A percentile compares a stretch with the other conserved stretches of the same genome.
Conservation (phyloP, 768 basidiomycete genomes). For the Cystofilobasidium bisporidii region DNA sequence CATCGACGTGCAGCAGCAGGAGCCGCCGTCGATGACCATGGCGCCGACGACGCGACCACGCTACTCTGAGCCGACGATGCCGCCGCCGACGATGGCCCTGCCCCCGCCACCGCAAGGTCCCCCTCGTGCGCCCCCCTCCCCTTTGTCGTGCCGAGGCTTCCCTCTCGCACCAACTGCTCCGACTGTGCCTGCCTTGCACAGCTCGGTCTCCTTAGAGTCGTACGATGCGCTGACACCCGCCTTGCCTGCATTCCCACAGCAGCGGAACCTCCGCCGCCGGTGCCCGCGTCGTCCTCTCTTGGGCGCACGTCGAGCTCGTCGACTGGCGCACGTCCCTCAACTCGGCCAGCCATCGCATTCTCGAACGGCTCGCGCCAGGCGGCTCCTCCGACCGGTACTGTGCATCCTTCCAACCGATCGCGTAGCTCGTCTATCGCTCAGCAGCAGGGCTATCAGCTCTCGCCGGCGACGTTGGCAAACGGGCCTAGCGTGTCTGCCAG, state of each 20-base stretch:
- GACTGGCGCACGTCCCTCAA: background rate
- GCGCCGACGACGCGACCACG: background rate
- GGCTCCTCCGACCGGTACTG: background rate
- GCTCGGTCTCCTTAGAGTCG: too few species aligned
- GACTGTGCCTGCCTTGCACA: too few species aligned
- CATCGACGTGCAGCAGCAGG: too few species aligned
- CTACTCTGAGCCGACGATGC: background rate
- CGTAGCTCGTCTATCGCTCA: background rate
- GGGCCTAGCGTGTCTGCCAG: background rate
- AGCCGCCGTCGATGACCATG: background rate
- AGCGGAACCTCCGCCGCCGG: too few species aligned
- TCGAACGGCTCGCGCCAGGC: background rate
- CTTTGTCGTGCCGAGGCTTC: background rate
- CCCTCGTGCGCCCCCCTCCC: background rate
- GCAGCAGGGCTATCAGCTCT: background rate
- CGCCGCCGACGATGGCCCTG: background rate
- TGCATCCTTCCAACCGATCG: background rate
- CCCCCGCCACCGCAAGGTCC: background rate
- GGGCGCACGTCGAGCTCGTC: background rate
- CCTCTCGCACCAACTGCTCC: too few species aligned
- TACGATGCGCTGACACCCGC: too few species aligned
- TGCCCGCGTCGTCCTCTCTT: background rate
- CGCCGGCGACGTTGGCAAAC: background rate
- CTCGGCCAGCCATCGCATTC: background rate
- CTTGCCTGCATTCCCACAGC: too few species aligned